phyloP scores from a whole-genome alignment of 208 protist genomes.

The Trypanosoma mega region DNA sequence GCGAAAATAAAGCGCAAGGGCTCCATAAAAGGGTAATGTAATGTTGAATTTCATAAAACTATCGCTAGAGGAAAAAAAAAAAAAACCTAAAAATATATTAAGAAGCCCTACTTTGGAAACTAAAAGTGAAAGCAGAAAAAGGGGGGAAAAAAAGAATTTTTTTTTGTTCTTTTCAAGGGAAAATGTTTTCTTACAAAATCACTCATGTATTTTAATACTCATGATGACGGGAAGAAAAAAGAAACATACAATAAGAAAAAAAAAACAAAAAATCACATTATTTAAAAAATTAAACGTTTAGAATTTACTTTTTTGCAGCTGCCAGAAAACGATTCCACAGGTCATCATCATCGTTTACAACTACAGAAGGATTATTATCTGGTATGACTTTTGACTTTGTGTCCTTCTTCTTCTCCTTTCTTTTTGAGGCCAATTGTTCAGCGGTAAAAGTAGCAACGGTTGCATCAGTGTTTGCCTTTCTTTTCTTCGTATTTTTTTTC shows the following conservation, averaged over 20 bases:
- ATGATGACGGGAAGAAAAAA: slow-evolving; percentile 9
- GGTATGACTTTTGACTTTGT: slow-evolving; percentile 9
- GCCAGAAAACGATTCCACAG: slow-evolving; percentile 51
- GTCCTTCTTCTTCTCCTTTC: slow-evolving; percentile 40
- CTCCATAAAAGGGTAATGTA: no score
- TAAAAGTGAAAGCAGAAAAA: no score
- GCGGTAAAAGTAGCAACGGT: slow-evolving; percentile 57
- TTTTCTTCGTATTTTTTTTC: slow-evolving; percentile 23
- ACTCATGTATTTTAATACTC: no score
- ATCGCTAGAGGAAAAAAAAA: no score
- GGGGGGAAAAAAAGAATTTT: no score
- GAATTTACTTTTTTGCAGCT: slow-evolving; percentile 27
- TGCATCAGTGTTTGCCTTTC: slow-evolving; percentile 23
- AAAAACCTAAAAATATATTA: no score
- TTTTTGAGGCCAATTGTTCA: slow-evolving; percentile 48
- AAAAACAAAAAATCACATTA: background rate
- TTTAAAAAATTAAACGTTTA: slow-evolving; percentile 19
- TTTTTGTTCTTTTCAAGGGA: no score
- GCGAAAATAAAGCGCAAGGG: no score
- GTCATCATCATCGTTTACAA: slow-evolving; percentile 30
- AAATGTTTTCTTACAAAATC: no score
- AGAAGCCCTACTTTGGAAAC: no score
- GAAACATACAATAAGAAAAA: background rate
- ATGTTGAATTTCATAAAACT: no score
- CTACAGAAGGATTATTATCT: background rate